Conservation (phyloP, 371 early-diverging fungal genomes). For the Neoconidiobolus thromboides region DNA sequence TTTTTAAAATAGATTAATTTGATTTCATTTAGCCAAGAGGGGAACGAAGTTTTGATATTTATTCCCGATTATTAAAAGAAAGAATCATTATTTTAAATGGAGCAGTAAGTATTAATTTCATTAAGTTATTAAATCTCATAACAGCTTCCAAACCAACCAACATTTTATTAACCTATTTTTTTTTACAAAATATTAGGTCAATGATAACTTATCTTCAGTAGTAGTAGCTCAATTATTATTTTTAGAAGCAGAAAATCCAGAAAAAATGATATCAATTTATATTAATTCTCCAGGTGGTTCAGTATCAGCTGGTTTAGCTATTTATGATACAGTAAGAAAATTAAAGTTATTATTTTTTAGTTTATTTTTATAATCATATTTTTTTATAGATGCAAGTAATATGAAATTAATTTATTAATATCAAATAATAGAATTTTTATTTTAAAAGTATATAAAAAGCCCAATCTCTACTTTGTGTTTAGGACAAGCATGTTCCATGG, state of each 20-base stretch:
- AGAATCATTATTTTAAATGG: slow-evolving; percentile 90
- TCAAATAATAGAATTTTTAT: not conserved
- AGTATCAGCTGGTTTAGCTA: slow-evolving; percentile 90
- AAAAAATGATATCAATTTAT: slow-evolving; percentile 81
- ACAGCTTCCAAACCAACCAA: too few species aligned
- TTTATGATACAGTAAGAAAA: slow-evolving; percentile 58
- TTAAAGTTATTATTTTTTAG: slow-evolving; percentile 7
- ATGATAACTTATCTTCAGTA: slow-evolving; percentile 62
- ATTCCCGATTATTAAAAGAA: slow-evolving; percentile 88
- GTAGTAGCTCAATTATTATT: slow-evolving; percentile 89
- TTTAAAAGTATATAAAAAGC: slow-evolving; percentile 62
- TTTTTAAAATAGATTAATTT: not conserved
- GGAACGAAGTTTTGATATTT: slow-evolving; percentile 85
- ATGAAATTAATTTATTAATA: not conserved
- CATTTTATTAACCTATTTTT: not conserved
- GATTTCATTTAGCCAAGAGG: slow-evolving; percentile 29
- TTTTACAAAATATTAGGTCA: slow-evolving; percentile 23
- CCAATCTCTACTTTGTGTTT: slow-evolving; percentile 89
- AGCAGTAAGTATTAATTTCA: slow-evolving; percentile 21
- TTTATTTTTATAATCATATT: slow-evolving; percentile 1
- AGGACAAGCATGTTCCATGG: slow-evolving; percentile 97
- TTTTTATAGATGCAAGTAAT: slow-evolving; percentile 12
- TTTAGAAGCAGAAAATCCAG: slow-evolving; percentile 85
- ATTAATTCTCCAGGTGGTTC: slow-evolving; percentile 94
- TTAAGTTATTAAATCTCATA: not conserved